phyloP scores from a whole-genome alignment of 257 asterid genomes.

The Nicotiana knightiana region DNA sequence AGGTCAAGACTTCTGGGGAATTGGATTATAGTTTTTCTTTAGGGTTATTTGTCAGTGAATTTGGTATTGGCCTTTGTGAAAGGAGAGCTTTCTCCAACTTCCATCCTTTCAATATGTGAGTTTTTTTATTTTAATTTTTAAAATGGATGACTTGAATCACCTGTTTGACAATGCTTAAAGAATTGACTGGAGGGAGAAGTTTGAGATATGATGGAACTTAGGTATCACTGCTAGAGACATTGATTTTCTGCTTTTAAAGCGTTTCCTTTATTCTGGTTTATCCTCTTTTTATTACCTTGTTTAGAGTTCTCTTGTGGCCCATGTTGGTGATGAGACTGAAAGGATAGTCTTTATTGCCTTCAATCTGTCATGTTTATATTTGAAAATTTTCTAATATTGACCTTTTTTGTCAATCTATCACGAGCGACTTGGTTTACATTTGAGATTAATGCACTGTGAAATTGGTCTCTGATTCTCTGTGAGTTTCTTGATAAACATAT shows the following conservation, averaged over 20 bases:
- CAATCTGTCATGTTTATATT: background rate
- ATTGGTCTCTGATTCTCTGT: background rate
- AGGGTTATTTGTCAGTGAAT: background rate
- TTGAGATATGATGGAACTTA: background rate
- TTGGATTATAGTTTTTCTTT: background rate
- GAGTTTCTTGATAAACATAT: background rate
- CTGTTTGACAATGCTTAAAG: background rate
- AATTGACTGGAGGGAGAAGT: background rate
- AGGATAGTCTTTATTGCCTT: background rate
- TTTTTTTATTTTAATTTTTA: background rate
- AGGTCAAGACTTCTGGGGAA: background rate
- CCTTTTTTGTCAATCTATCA: background rate
- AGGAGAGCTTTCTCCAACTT: background rate
- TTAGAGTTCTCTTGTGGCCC: no score
- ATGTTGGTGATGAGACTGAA: no score
- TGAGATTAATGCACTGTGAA: background rate
- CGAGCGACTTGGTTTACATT: background rate
- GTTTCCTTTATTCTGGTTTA: no score
- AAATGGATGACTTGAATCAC: background rate
- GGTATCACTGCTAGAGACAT: background rate
- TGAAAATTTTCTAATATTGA: background rate
- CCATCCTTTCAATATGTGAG: background rate
- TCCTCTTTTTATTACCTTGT: no score
- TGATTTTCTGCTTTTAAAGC: background rate
- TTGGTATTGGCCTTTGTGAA: background rate